Conservation (phyloP, 2,329 filamentous ascomycete species). For the Microdochium paspali region DNA sequence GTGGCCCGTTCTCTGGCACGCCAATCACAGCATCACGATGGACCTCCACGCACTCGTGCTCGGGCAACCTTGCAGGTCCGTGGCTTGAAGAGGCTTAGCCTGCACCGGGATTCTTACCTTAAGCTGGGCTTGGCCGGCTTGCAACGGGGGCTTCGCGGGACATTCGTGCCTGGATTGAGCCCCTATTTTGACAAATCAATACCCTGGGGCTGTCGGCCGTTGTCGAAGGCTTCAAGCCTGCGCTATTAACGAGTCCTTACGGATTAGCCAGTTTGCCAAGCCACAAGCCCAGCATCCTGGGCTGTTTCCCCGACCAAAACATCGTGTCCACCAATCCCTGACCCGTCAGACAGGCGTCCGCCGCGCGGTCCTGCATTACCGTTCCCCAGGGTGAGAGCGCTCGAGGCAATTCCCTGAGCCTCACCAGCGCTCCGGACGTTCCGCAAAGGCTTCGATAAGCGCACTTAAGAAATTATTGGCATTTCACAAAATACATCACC, state of each 20-base stretch:
- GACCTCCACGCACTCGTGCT: neutral
- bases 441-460: too few species aligned
- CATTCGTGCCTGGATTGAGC: neutral
- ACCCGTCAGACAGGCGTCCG: too few species aligned
- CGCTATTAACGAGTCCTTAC: too few species aligned
- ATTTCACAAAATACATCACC: too few species aligned
- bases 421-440: too few species aligned
- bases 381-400: too few species aligned
- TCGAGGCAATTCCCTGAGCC: too few species aligned
- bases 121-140: neutral
- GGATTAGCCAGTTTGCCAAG: too few species aligned
- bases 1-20: neutral
- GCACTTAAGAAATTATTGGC: too few species aligned
- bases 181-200: neutral
- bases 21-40: neutral
- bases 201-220: neutral
- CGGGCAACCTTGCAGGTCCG: neutral
- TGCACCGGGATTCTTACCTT: neutral
- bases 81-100: neutral
- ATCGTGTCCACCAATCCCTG: neutral
- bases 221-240: neutral
- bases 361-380: too few species aligned
- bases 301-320: neutral
- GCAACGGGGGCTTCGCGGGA: neutral
- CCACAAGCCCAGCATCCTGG: neutral